phyloP scores from a whole-genome alignment of 148 eudicot genomes.

The Dysphania ambrosioides region DNA sequence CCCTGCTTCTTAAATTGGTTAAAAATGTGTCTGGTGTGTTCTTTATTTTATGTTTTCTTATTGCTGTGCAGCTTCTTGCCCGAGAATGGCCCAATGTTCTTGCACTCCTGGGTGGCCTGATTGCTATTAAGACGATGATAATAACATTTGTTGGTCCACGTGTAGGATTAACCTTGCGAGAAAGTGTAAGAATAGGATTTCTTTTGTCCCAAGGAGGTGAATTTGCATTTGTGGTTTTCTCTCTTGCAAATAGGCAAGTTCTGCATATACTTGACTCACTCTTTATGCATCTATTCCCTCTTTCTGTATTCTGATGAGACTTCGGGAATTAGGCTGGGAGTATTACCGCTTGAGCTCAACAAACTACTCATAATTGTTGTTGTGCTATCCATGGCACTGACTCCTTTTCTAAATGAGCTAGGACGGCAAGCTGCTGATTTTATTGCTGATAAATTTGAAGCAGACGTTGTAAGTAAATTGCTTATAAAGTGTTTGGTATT shows the following conservation, averaged over 20 bases:
- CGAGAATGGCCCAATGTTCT: slow-evolving; percentile 98
- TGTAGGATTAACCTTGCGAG: slow-evolving; percentile 78
- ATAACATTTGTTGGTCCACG: slow-evolving; percentile 96
- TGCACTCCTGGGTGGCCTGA: slow-evolving; percentile 77
- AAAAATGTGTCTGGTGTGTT: neutral
- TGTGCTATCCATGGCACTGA: slow-evolving; percentile 93
- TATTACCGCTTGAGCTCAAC: slow-evolving; percentile 92
- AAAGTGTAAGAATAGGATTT: slow-evolving; percentile 88
- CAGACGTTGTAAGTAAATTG: slow-evolving; percentile 47
- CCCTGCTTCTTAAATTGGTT: too few species aligned
- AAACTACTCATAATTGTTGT: slow-evolving; percentile 96
- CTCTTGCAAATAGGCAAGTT: slow-evolving; percentile 81
- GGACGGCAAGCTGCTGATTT: slow-evolving; percentile 81
- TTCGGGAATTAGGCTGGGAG: slow-evolving; percentile 73
- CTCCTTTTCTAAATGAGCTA: slow-evolving; percentile 85
- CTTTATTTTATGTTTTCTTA: neutral
- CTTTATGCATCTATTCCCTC: neutral
- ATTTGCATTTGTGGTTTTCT: slow-evolving; percentile 92
- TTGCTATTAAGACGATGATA: slow-evolving; percentile 83
- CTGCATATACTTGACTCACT: neutral
- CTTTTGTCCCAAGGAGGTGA: slow-evolving; percentile 99
- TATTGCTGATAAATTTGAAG: slow-evolving; percentile 62
- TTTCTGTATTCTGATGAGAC: slow-evolving; percentile 16
- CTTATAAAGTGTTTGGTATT: neutral
- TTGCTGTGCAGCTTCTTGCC: slow-evolving; percentile 60